A percentile compares a stretch with the other conserved stretches of the same genome.
phyloP scores from a whole-genome alignment of 768 basidiomycete species.

The Suillus paluster region DNA sequence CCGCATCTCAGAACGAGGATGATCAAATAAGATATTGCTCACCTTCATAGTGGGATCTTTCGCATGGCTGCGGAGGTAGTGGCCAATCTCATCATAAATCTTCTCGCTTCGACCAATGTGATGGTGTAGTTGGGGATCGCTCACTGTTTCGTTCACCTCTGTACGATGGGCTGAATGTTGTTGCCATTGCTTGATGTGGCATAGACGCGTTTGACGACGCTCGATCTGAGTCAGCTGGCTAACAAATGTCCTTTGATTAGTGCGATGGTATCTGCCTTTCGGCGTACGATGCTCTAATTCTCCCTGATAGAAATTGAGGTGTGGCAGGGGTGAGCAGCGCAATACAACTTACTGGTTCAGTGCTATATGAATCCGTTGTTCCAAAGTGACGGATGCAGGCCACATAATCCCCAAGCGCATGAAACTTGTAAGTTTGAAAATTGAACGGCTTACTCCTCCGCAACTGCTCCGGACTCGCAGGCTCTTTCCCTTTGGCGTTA shows the following conservation, averaged over 20 bases:
- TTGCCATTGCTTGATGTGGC: background rate
- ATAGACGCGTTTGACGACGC: background rate
- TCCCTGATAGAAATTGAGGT: conserved; percentile 10
- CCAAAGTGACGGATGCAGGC: conserved; percentile 28
- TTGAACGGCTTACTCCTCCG: conserved; percentile 36
- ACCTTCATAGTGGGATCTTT: background rate
- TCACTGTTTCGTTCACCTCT: too few relatives aligned
- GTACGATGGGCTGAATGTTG: too few relatives aligned
- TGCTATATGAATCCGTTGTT: conserved; percentile 14
- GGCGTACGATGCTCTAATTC: conserved; percentile 18
- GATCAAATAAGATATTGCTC: conserved; percentile 15
- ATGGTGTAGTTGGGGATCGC: too few relatives aligned
- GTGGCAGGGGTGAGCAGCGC: background rate
- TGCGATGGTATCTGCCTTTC: conserved; percentile 16
- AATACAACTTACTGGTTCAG: conserved; percentile 17
- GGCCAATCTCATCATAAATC: background rate
- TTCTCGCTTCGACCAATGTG: background rate
- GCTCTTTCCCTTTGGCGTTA: too few relatives aligned
- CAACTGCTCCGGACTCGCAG: too few relatives aligned
- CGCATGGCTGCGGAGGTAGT: background rate
- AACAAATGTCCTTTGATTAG: conserved; percentile 6
- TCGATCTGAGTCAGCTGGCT: background rate
- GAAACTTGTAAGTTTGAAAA: conserved; percentile 29
- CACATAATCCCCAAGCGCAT: conserved; percentile 37
- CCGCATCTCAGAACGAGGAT: background rate